Conservation (phyloP, 2,329 filamentous ascomycete genomes). For the Orbilia oligospora region DNA sequence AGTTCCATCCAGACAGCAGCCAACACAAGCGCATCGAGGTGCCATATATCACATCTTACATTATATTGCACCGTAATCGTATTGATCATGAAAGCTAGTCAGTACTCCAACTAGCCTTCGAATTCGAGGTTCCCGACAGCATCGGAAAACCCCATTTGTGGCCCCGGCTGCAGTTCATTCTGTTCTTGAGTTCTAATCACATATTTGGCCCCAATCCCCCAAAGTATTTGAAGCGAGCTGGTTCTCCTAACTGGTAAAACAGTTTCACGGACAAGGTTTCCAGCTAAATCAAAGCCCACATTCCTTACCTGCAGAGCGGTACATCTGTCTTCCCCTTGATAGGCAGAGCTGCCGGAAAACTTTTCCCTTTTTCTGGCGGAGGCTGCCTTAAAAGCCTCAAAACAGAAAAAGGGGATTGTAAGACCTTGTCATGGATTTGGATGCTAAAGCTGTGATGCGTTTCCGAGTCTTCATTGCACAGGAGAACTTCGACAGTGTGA, state of each 20-base stretch:
- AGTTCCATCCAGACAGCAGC: slow-evolving; percentile 8
- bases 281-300: slow-evolving; percentile 39
- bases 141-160: slow-evolving; percentile 18
- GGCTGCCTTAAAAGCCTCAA: slow-evolving; percentile 7
- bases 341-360: slow-evolving; percentile 29
- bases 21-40: slow-evolving; percentile 16
- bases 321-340: slow-evolving; percentile 40
- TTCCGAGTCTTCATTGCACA: slow-evolving; percentile 39
- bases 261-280: slow-evolving; percentile 32
- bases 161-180: slow-evolving; percentile 37
- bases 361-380: background rate
- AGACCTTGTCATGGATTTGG: slow-evolving; percentile 5
- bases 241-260: background rate
- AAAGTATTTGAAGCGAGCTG: slow-evolving; percentile 26
- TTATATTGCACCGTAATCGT: too few species aligned
- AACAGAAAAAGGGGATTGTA: slow-evolving; percentile 14
- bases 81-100: too few species aligned
- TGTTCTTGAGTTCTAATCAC: background rate
- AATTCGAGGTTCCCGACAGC: background rate
- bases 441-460: slow-evolving; percentile 17
- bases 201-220: background rate
- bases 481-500: slow-evolving; percentile 5
- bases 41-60: slow-evolving; percentile 28
- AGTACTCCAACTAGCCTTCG: too few species aligned
- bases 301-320: slow-evolving; percentile 43